Base-by-base conservation (phyloP, 2,329 filamentous ascomycete species). In the Aspergillus terreus region DNA sequence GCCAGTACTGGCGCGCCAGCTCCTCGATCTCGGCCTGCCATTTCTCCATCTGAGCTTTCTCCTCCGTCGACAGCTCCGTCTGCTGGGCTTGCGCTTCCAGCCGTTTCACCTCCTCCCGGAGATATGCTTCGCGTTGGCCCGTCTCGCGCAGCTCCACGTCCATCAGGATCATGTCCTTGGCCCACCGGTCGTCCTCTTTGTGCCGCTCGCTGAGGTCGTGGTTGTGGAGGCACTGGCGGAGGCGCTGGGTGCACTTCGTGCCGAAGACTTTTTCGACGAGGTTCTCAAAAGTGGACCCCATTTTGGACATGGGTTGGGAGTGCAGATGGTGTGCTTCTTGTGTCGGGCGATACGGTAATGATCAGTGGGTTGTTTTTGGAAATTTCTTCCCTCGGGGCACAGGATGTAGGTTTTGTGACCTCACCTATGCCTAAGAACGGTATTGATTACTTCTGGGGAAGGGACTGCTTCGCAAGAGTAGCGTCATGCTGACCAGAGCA, bases 111-210 rank as follows among this genome's bases (percentile, higher is more conserved):
- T 51, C 25, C 19, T 51, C 43, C 3, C 15, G 49, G 12, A 51
- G 43, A 33, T 42, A 46, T 11, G 32, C 32, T n/a, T 46, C 43
- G 9, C 49, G 49, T 25, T 51, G 49, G 17, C 43, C 36, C 1
- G 46, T 23, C 11, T 51, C 44, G 14, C 49, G 36, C 2, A 51
- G 19, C 2, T 14, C 32, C 7, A 44, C 42, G 36, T 51, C 43
- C 35, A 51, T 51, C 23, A 17, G n/a, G 44, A 51, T 46, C 14
- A 51, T 49, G 47, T 49, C 47, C 15, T 44, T 44, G 12, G 47
- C 30, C 47, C 47, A 49, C 6, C 19, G 27, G 4, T 40, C 19
- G 41, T 44, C 41, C 7, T 11, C 25, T 33, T 43, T 14, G n/a
- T 25, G n/a, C 14, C 30, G 23, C 2, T 14, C 36, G 14, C 32